phyloP scores from a whole-genome alignment of 140 eudicot genomes.

The Flaveria floridana region DNA sequence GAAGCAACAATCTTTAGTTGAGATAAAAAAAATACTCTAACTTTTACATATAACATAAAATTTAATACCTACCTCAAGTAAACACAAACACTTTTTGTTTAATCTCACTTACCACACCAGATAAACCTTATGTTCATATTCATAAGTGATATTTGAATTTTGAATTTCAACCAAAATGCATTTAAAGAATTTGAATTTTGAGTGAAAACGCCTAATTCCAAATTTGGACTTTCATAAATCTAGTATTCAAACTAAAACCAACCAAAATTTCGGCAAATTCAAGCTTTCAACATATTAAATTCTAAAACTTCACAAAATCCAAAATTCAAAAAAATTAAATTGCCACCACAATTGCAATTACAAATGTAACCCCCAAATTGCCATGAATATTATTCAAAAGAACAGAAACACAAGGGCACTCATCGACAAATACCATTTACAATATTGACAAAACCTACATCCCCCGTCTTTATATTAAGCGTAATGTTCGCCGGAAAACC shows the following conservation, averaged over 20 bases:
- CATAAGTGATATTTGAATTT: background rate
- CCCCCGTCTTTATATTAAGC: background rate
- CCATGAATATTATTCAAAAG: background rate
- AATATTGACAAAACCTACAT: background rate
- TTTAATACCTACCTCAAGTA: too few relatives aligned
- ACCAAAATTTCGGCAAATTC: background rate
- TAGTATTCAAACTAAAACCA: background rate
- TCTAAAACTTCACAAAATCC: background rate
- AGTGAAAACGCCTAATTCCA: background rate
- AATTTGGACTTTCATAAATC: background rate
- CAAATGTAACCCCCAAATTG: background rate
- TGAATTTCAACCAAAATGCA: background rate
- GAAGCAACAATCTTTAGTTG: too few relatives aligned
- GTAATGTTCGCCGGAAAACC: conserved; percentile 10
- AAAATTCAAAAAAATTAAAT: background rate
- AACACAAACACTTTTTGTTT: too few relatives aligned
- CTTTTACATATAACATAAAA: too few relatives aligned
- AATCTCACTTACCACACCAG: too few relatives aligned
- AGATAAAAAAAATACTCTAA: too few relatives aligned
- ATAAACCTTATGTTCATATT: too few relatives aligned
- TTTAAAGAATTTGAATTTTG: background rate
- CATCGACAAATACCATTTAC: background rate
- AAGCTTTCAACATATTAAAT: background rate
- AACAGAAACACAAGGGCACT: background rate
- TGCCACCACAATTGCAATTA: conserved; percentile 7